These are phyloP conservation scores for Lupinus albus DNA, from an alignment of 306 rosid genomes.

Conservation along the genomic window DNA sequence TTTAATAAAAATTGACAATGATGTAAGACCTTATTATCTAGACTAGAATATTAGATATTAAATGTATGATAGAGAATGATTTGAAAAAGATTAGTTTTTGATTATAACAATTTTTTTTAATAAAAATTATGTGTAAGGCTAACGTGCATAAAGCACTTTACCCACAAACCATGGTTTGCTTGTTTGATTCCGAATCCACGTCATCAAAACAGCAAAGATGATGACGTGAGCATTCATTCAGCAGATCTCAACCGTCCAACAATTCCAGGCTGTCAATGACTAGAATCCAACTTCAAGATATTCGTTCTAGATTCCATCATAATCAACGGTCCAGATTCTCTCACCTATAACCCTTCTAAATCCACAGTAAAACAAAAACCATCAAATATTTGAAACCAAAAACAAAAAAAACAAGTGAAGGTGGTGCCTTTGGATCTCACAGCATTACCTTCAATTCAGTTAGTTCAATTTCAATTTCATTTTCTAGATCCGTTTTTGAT, in stretches of 20 bases:
- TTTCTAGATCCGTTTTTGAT: conserved; percentile 51
- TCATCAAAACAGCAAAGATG: not conserved
- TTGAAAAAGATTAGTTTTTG: too few relatives aligned
- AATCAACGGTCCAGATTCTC: conserved; percentile 44
- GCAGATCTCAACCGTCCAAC: conserved; percentile 10
- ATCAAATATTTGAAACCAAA: too few relatives aligned
- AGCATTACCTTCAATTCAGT: conserved; percentile 44
- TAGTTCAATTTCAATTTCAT: conserved; percentile 24
- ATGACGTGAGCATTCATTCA: conserved; percentile 15
- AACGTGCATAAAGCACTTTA: too few relatives aligned
- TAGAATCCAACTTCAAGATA: conserved; percentile 32
- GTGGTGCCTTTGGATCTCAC: conserved; percentile 18
- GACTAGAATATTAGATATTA: too few relatives aligned
- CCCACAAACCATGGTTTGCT: not conserved
- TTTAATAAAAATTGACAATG: too few relatives aligned
- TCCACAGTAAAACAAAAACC: too few relatives aligned
- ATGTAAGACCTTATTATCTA: too few relatives aligned
- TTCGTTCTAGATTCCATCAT: not conserved
- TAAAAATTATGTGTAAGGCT: too few relatives aligned
- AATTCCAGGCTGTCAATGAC: conserved; percentile 50
- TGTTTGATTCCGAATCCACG: conserved; percentile 10
- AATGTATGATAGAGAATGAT: too few relatives aligned
- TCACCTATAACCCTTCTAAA: not conserved
- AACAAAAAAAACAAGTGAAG: not conserved
- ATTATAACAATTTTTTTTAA: too few relatives aligned